Base-by-base conservation (phyloP, 2,329 filamentous ascomycete genomes). In the Arthrobotrys musiformis region DNA sequence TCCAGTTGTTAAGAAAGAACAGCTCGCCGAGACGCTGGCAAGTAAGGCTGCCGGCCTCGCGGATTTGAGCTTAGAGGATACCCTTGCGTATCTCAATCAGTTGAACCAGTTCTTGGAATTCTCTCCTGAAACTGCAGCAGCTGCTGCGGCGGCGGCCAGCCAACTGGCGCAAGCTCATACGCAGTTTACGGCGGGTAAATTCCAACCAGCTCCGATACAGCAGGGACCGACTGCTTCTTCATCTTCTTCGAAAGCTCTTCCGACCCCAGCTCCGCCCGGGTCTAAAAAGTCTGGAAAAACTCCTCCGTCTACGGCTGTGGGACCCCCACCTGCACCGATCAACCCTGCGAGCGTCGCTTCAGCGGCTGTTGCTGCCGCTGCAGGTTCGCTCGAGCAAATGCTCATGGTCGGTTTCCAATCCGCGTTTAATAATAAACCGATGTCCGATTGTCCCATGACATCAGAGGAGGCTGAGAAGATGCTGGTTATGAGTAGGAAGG, bases 381-480 rank as follows among this genome's bases (percentile, higher is more conserved):
- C 77, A 0, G 73, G 69, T 4, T 78, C 74, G 9, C 48, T 78
- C 1, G 74, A 78, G 48, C 67, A 67, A 26, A 69, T 63, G 70
- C 69, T 75, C 22, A 78, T 72, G 67, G 70, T 78, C 30, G 73
- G 73, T 6, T 78, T 79, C 44, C 66, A 78, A 22, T 70, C 44
- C 28, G 68, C 68, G 28, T 70, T 74, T 30, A 62, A 61, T 17
- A 64, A 19, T 28, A 66, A 67, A 30, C 63, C 58, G 6, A 42
- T 64, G 24, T 67, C 69, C 0, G 76, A 78, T 19, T 72, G 54
- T 15, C 74, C 37, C 17, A 87, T 91, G 85, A 88, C 85, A 56
- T 85, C 90, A 1, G 87, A 90, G 78, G 90, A 91, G 74, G 87
- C 89, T 1, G 90, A 92, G 83, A 84, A 84, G 69, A 87, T 87